Evolutionary conservation across 257 asterid genomes (phyloP).

Genomic region (Petunia secreta): DNA sequence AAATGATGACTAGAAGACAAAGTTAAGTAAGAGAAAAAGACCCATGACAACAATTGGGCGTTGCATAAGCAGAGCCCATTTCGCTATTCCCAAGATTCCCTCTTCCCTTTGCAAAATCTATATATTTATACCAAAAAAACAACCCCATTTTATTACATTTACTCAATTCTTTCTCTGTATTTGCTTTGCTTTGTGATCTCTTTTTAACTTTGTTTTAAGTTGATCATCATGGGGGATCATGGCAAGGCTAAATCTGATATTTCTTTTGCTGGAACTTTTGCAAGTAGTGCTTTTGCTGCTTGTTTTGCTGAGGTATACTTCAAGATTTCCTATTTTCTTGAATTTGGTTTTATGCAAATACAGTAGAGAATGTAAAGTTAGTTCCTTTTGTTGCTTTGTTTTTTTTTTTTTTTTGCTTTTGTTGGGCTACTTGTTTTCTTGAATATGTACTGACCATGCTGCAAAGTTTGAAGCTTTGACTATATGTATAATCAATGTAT

Average conservation of each 20-base stretch:
- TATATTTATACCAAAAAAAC: no score
- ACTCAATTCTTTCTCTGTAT: background rate
- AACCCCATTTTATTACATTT: background rate
- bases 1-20: background rate
- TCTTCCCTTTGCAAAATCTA: background rate
- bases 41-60: background rate
- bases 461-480: background rate
- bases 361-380: background rate
- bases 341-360: background rate
- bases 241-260: conserved; percentile 70
- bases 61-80: conserved; percentile 12
- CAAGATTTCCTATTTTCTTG: background rate
- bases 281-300: conserved; percentile 94
- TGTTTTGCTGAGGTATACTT: conserved; percentile 80
- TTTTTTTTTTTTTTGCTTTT: background rate
- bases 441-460: background rate
- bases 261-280: conserved; percentile 81
- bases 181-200: background rate
- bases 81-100: conserved; percentile 8
- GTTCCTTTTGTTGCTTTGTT: no score
- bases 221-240: conserved; percentile 56
- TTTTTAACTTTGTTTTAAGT: background rate
- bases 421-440: background rate
- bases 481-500: no score
- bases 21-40: background rate